Percentiles rank a stretch among this genome's conserved stretches.
Evolutionary conservation across 305 asterid species (phyloP).

Genomic region (Ruellia speciosa): DNA sequence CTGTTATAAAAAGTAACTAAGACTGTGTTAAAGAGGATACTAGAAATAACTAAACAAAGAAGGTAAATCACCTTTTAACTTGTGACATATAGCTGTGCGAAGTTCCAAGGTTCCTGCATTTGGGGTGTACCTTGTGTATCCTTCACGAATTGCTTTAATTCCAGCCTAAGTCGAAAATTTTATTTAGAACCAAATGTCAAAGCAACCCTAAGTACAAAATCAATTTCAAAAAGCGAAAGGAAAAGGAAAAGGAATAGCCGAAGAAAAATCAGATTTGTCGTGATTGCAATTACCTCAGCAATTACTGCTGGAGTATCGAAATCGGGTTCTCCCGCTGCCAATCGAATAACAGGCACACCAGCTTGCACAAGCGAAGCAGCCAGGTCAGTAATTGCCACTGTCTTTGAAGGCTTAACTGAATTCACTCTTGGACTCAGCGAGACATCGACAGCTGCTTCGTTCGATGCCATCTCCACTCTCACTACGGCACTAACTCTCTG

Average conservation of each 20-base stretch:
- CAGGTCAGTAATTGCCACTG: slow-evolving; percentile 84
- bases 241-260: background rate
- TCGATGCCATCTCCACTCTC: slow-evolving; percentile 24
- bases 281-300: slow-evolving; percentile 49
- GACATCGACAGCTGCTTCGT: slow-evolving; percentile 47
- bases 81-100: slow-evolving; percentile 75
- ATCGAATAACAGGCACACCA: slow-evolving; percentile 91
- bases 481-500: slow-evolving; percentile 27
- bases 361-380: slow-evolving; percentile 89
- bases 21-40: background rate
- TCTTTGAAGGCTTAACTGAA: slow-evolving; percentile 85
- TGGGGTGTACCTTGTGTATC: slow-evolving; percentile 58
- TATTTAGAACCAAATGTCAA: slow-evolving; percentile 1
- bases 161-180: slow-evolving; percentile 36
- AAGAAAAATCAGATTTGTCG: background rate
- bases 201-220: background rate
- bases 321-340: slow-evolving; percentile 98
- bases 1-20: slow-evolving; percentile 30
- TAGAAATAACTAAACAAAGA: background rate
- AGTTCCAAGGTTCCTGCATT: slow-evolving; percentile 87
- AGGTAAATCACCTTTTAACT: slow-evolving; percentile 56
- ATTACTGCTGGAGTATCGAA: slow-evolving; percentile 82
- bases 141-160: slow-evolving; percentile 72
- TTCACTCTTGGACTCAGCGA: slow-evolving; percentile 79
- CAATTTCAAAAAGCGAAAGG: background rate